phyloP scores from a whole-genome alignment of 208 protist genomes.

The Strigomonas oncopelti region DNA sequence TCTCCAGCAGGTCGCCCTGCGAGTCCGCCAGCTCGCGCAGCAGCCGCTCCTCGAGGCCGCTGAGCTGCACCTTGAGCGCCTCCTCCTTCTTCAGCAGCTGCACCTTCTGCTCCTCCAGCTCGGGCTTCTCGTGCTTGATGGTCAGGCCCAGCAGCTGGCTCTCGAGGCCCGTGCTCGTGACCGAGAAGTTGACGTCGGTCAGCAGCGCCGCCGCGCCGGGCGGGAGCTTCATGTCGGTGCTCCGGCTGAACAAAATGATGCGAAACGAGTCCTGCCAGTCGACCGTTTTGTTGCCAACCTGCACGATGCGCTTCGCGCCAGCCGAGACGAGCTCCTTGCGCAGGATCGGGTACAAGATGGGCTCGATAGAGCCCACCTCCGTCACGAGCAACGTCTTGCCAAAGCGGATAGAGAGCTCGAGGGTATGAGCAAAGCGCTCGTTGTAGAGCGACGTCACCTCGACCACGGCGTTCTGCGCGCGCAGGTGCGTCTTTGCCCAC shows the following conservation, averaged over 20 bases:
- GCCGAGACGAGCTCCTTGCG: slow-evolving; percentile 88
- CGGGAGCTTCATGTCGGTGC: slow-evolving; percentile 83
- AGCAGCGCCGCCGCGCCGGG: slow-evolving; percentile 88
- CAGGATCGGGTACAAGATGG: slow-evolving; percentile 94
- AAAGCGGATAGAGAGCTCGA: slow-evolving; percentile 97
- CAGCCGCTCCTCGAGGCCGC: slow-evolving; percentile 89
- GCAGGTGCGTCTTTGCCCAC: slow-evolving; percentile 90
- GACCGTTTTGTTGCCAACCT: slow-evolving; percentile 95
- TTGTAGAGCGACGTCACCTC: slow-evolving; percentile 91
- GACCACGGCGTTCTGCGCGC: slow-evolving; percentile 52
- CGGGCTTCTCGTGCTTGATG: slow-evolving; percentile 94
- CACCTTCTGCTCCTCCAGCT: slow-evolving; percentile 93
- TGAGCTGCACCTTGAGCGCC: slow-evolving; percentile 91
- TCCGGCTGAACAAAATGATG: slow-evolving; percentile 92
- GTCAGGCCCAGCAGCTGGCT: slow-evolving; percentile 94
- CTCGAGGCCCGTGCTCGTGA: slow-evolving; percentile 94
- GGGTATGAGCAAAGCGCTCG: slow-evolving; percentile 90
- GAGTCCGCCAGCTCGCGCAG: slow-evolving; percentile 91
- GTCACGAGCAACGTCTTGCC: slow-evolving; percentile 97
- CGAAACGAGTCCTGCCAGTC: slow-evolving; percentile 96
- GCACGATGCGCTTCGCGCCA: slow-evolving; percentile 89
- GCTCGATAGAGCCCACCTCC: slow-evolving; percentile 93
- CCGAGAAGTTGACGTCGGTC: slow-evolving; percentile 95
- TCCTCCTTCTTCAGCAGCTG: slow-evolving; percentile 95
- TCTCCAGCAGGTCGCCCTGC: slow-evolving; percentile 94